These are phyloP conservation scores for Gynandropsis gynandra DNA, from an alignment of 345 rosid genomes.

Conservation along the genomic window DNA sequence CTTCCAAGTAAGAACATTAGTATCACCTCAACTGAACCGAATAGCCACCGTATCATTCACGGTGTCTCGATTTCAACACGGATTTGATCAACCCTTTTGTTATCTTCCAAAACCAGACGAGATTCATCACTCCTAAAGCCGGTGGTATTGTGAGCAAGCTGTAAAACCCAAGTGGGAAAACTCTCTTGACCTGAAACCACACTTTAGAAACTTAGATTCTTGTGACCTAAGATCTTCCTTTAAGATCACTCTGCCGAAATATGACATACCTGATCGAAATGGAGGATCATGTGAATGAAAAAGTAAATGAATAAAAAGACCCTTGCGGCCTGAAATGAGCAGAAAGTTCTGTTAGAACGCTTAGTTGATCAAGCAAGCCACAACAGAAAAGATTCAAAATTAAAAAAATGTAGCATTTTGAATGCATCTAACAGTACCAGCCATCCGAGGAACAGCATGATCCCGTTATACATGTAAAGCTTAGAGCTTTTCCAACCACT, in stretches of 20 bases:
- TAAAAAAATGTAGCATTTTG: neutral
- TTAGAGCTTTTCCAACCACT: conserved; percentile 61
- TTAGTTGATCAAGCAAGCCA: neutral
- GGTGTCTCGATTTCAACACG: conserved; percentile 46
- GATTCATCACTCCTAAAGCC: conserved; percentile 44
- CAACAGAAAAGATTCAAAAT: neutral
- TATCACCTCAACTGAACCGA: no score
- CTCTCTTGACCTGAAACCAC: conserved; percentile 46
- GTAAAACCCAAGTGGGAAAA: conserved; percentile 68
- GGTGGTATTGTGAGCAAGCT: conserved; percentile 51
- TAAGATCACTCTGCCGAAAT: neutral
- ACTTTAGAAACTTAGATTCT: neutral
- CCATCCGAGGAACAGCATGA: conserved; percentile 75
- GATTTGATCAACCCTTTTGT: conserved; percentile 65
- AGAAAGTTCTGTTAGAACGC: conserved; percentile 4
- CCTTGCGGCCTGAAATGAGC: conserved; percentile 56
- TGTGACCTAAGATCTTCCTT: neutral
- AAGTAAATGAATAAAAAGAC: conserved; percentile 58
- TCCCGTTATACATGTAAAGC: conserved; percentile 53
- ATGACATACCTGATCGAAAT: conserved; percentile 64
- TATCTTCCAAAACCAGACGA: conserved; percentile 78
- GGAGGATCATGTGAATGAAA: conserved; percentile 48
- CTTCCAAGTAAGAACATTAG: no score
- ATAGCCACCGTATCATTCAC: no score
- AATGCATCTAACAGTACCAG: conserved; percentile 43